A percentile compares a stretch with the other conserved stretches of the same genome.
These are phyloP conservation scores for Daedaleopsis sinensis DNA, from an alignment of 768 basidiomycete species.

Conservation along the genomic window DNA sequence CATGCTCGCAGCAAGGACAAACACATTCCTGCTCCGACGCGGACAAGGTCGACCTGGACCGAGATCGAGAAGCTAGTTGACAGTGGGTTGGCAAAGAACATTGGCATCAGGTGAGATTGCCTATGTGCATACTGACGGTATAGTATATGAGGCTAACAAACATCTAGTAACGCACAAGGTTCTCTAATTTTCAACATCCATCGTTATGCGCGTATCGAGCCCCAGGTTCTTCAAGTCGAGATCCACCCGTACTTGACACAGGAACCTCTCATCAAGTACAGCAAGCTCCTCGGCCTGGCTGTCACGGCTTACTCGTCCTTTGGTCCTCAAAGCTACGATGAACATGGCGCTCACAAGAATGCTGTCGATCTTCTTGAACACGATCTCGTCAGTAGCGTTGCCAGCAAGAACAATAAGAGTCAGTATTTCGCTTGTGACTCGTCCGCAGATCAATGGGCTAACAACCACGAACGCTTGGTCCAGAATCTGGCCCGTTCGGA, in stretches of 20 bases:
- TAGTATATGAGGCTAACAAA: too few species aligned
- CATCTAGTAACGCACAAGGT: conserved; percentile 70
- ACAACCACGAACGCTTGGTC: conserved; percentile 38
- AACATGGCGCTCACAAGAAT: conserved; percentile 62
- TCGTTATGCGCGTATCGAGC: conserved; percentile 71
- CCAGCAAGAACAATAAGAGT: conserved; percentile 59
- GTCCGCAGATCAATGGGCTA: not conserved
- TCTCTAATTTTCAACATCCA: conserved; percentile 73
- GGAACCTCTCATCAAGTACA: conserved; percentile 46
- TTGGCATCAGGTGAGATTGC: conserved; percentile 65
- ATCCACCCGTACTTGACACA: conserved; percentile 60
- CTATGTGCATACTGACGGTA: not conserved
- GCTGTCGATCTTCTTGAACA: conserved; percentile 57
- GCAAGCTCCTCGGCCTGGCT: conserved; percentile 48
- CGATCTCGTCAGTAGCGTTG: conserved; percentile 45
- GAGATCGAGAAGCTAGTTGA: conserved; percentile 83
- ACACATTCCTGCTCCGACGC: not conserved
- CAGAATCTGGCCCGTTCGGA: conserved; percentile 44
- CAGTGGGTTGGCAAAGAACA: conserved; percentile 70
- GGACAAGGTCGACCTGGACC: conserved; percentile 58
- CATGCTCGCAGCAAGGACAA: conserved; percentile 12
- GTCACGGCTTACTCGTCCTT: conserved; percentile 61
- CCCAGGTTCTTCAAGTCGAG: conserved; percentile 63
- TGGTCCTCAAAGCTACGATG: conserved; percentile 59
- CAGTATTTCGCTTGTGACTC: conserved; percentile 12